Base-by-base conservation (phyloP, 495 filamentous ascomycete genomes). In the Penicillium paxilli region DNA sequence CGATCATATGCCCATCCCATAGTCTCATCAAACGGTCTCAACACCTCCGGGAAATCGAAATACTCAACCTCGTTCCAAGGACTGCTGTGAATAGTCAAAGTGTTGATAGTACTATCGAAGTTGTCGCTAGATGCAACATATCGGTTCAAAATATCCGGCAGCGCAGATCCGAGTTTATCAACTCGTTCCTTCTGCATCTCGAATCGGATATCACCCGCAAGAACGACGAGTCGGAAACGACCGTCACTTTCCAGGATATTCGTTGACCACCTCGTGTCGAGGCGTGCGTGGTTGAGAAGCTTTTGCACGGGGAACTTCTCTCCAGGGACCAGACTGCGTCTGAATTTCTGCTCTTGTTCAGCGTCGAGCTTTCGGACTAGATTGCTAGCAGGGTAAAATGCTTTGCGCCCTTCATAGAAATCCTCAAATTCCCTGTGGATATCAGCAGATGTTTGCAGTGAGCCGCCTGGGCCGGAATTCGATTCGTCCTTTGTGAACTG, bases 1-100 rank as follows among this genome's bases (percentile, higher is more conserved):
- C 83, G 84, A 45, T 76, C 72, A 55, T 87, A 89, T 55, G 87
- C 84, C 78, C 79, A 86, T 0, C 84, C 84, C 3, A 59, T 54
- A 4, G 69, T 63, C 33, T 74, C 52, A 41, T 80, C 66, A 28
- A 73, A 84, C 0, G 83, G 83, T 50, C 78, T 78, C 51, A 85
- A 74, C 1, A 82, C 64, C 7, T 79, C 75, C 0, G 80, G 83
- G 10, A 88, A 76, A 46, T 86, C 80, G 12, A 79, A 50, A 9
- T 87, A 64, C 49, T 85, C 79, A 2, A 77, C 67, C 1, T 75
- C 61, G 0, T 38, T 64, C 23, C 85, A 63, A 28, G 70, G 70
- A 0, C 77, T 71, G 3, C 75, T 71, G 55, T 87, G 85, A 1
- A 86, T 65, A 0, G 80, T 81, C 26, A 87, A 63, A 1, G 86